Evolutionary conservation across 495 filamentous ascomycete species (phyloP).

Genomic region (Letharia columbiana): DNA sequence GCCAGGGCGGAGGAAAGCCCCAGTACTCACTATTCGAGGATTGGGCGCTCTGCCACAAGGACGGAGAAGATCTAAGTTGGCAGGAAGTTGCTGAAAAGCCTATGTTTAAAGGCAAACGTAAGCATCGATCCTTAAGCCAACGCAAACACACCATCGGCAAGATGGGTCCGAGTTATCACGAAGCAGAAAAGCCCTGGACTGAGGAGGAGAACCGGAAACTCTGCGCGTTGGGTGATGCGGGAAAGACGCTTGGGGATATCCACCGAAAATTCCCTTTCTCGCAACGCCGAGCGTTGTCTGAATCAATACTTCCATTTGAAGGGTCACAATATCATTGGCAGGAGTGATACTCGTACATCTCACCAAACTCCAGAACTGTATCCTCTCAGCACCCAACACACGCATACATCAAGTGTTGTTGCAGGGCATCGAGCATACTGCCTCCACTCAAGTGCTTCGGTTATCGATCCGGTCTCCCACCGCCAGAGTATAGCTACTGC

Average conservation of each 20-base stretch:
- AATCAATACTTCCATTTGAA: background rate
- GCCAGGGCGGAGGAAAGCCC: background rate
- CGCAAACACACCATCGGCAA: background rate
- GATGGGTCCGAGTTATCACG: background rate
- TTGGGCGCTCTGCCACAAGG: background rate
- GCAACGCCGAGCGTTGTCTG: background rate
- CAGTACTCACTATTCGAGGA: background rate
- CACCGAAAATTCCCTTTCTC: background rate
- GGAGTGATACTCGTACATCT: background rate
- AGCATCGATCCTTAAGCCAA: constrained; percentile 6
- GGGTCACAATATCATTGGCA: background rate
- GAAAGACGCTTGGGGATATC: background rate
- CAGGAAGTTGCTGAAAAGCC: background rate
- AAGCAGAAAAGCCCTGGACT: background rate
- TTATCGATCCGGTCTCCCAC: background rate
- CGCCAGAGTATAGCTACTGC: background rate
- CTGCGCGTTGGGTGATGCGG: background rate
- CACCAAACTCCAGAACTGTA: background rate
- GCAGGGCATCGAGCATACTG: background rate
- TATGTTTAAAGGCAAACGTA: background rate
- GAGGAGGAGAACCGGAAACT: background rate
- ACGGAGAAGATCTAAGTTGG: background rate
- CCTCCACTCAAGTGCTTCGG: background rate
- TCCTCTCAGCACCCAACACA: background rate
- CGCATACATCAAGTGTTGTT: background rate